Percentiles rank a stretch among this genome's conserved stretches.
phyloP scores from a whole-genome alignment of 768 basidiomycete species.

The Boletus rubroflammeus region DNA sequence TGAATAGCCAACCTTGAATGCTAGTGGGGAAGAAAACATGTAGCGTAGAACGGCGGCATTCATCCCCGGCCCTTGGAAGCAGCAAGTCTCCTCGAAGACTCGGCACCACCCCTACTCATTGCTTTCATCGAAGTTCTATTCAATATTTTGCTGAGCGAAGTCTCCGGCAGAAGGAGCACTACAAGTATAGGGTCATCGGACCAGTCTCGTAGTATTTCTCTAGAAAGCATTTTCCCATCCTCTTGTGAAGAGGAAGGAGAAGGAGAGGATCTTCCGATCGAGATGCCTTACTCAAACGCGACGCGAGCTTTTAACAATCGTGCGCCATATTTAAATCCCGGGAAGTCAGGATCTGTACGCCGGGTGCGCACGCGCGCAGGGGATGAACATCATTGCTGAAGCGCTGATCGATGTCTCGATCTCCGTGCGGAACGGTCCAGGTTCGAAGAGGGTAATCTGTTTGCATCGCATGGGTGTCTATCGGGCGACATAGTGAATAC shows the following conservation, averaged over 20 bases:
- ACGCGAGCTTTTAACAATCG: not conserved
- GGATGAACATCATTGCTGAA: too few relatives aligned
- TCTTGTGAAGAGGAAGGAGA: slow-evolving; percentile 8
- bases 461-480: not conserved
- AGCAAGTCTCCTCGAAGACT: not conserved
- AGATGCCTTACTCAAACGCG: slow-evolving; percentile 12
- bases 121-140: not conserved
- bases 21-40: not conserved
- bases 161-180: not conserved
- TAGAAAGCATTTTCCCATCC: slow-evolving; percentile 9
- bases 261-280: slow-evolving; percentile 10
- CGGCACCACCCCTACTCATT: not conserved
- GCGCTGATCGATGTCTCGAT: not conserved
- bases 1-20: too few relatives aligned
- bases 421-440: slow-evolving; percentile 16
- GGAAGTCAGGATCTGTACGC: slow-evolving; percentile 4
- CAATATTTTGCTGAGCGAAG: not conserved
- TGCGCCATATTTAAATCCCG: not conserved
- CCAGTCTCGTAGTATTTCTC: slow-evolving; percentile 14
- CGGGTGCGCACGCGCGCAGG: not conserved
- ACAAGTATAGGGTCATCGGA: slow-evolving; percentile 9
- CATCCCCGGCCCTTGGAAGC: not conserved
- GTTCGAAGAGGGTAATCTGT: slow-evolving; percentile 4
- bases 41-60: not conserved
- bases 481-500: not conserved